Conservation (phyloP, 192 early-diverging fungal genomes). For the Rhizophagus prolifer region DNA sequence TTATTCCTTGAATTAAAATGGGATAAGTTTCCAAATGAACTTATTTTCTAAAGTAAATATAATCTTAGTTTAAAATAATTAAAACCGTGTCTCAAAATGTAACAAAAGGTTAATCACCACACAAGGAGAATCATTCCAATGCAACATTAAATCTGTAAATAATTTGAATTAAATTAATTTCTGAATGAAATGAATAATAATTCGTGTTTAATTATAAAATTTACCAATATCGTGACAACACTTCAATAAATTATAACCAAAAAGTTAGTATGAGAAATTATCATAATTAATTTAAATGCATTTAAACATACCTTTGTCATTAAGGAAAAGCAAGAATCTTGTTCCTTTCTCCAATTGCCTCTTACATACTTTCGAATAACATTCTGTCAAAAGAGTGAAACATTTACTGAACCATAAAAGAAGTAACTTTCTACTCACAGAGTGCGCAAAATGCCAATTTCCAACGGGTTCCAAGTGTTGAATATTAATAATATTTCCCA, state of each 20-base stretch:
- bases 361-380: slow-evolving; percentile 44
- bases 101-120: not conserved
- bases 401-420: not conserved
- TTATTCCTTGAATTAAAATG: slow-evolving; percentile 58
- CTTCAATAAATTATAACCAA: not conserved
- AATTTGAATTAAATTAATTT: not conserved
- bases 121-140: slow-evolving; percentile 26
- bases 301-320: slow-evolving; percentile 55
- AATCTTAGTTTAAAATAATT: slow-evolving; percentile 22
- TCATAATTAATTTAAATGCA: not conserved
- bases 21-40: slow-evolving; percentile 58
- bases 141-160: slow-evolving; percentile 9
- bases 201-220: not conserved
- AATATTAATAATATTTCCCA: slow-evolving; percentile 64
- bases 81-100: not conserved
- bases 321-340: slow-evolving; percentile 53
- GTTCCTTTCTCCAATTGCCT: slow-evolving; percentile 64
- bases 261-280: not conserved
- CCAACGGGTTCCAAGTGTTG: slow-evolving; percentile 68
- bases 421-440: slow-evolving; percentile 32
- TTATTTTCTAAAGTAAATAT: slow-evolving; percentile 40
- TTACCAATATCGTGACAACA: slow-evolving; percentile 36
- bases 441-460: slow-evolving; percentile 67
- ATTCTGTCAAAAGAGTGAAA: not conserved
- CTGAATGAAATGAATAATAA: not conserved